These are phyloP conservation scores for Immersiporthe knoxdaviesiana DNA, from an alignment of 2,329 filamentous ascomycete species.

Conservation along the genomic window DNA sequence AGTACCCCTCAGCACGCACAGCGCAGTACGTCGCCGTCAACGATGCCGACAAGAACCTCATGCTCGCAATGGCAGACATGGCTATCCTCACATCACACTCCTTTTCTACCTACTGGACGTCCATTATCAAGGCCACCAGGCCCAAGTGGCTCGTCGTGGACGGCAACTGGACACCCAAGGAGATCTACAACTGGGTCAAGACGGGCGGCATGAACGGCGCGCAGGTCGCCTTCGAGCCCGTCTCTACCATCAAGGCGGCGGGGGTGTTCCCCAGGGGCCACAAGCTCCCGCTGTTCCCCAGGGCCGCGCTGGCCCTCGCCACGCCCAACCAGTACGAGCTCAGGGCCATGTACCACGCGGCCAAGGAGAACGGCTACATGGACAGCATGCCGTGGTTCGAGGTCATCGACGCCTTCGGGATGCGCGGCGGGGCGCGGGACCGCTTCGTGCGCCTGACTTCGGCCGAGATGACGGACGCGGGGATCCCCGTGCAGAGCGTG, in stretches of 20 bases:
- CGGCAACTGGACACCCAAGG: conserved; percentile 76
- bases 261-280: conserved; percentile 62
- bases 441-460: conserved; percentile 72
- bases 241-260: conserved; percentile 78
- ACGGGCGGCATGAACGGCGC: conserved; percentile 59
- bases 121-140: conserved; percentile 56
- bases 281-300: conserved; percentile 59
- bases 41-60: conserved; percentile 77
- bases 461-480: conserved; percentile 70
- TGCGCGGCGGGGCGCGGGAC: conserved; percentile 72
- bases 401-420: conserved; percentile 77
- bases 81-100: conserved; percentile 69
- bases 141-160: conserved; percentile 85
- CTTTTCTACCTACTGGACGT: conserved; percentile 61
- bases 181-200: conserved; percentile 70
- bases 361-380: conserved; percentile 68
- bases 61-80: conserved; percentile 98
- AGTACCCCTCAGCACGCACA: conserved; percentile 63
- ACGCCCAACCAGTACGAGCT: conserved; percentile 87
- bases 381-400: conserved; percentile 74
- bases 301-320: conserved; percentile 69
- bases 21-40: conserved; percentile 94
- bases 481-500: conserved; percentile 80
- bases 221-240: conserved; percentile 82
- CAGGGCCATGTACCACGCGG: conserved; percentile 74